phyloP scores from a whole-genome alignment of 2,329 filamentous ascomycete species.

The Botrytis hyacinthi region DNA sequence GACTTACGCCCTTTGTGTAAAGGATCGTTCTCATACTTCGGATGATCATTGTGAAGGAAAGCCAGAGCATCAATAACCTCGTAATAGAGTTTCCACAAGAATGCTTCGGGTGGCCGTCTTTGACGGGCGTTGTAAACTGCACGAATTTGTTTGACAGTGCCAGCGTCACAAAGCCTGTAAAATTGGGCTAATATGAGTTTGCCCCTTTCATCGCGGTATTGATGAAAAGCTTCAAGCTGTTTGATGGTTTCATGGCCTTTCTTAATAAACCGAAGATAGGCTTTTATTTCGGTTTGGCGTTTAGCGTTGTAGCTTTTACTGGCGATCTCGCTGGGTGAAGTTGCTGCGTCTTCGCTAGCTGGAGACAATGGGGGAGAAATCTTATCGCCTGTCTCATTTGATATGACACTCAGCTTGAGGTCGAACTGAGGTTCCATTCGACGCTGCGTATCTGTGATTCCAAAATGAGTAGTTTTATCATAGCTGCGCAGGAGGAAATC shows the following conservation, averaged over 20 bases:
- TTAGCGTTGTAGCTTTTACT: constrained; percentile 4
- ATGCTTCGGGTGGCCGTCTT: neutral
- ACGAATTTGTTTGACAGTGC: constrained; percentile 1
- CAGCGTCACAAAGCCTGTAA: constrained; percentile 9
- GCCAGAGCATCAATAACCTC: neutral
- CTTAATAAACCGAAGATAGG: constrained; percentile 8
- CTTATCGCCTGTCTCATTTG: neutral
- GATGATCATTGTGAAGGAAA: constrained; percentile 17
- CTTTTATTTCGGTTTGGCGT: neutral
- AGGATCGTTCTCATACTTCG: constrained; percentile 4
- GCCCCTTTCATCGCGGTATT: neutral
- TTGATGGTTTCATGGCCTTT: neutral
- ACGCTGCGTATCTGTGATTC: neutral
- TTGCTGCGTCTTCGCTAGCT: neutral
- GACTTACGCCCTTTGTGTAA: neutral
- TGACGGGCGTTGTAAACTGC: neutral
- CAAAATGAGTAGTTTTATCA: neutral
- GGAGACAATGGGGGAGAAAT: neutral
- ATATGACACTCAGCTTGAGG: neutral
- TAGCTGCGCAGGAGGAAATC: neutral
- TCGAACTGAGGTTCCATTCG: neutral
- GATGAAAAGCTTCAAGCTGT: constrained; percentile 9
- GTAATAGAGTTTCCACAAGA: constrained; percentile 6
- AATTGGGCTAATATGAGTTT: neutral
- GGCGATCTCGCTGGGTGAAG: neutral